These are phyloP conservation scores for Filobasidium uniguttulatum DNA, from an alignment of 1,284 basidiomycete species.

Conservation along the genomic window DNA sequence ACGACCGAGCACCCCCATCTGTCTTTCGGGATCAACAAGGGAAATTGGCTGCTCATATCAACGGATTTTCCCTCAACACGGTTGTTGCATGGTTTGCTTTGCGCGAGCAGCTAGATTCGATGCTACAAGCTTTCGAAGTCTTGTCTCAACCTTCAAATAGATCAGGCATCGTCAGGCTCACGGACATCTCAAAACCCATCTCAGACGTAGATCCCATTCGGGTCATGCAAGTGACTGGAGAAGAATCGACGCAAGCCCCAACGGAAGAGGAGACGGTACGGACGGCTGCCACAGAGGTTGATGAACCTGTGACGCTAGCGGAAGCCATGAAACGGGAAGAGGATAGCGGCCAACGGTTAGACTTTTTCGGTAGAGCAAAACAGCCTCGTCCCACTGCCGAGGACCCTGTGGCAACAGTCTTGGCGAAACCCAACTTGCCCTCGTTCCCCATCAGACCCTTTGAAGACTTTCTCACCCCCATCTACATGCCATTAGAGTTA, in stretches of 20 bases:
- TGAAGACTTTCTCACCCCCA: slow-evolving; percentile 4
- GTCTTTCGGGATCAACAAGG: background rate
- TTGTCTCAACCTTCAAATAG: slow-evolving; percentile 1
- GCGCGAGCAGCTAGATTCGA: slow-evolving; percentile 6
- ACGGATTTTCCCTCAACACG: slow-evolving; percentile 8
- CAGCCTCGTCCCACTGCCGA: background rate
- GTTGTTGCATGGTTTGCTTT: slow-evolving; percentile 1
- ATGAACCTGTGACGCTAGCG: slow-evolving; percentile 9
- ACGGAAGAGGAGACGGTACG: background rate
- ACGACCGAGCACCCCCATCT: background rate
- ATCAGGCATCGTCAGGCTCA: too few relatives aligned
- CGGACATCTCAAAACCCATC: too few relatives aligned
- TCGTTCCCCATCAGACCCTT: slow-evolving; percentile 3
- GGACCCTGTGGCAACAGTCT: background rate
- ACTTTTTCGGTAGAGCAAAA: slow-evolving; percentile 10
- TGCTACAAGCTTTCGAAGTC: slow-evolving; percentile 12
- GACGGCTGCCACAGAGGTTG: slow-evolving; percentile 3
- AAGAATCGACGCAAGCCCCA: background rate
- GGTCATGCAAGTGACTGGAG: too few relatives aligned
- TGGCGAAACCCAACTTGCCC: slow-evolving; percentile 1
- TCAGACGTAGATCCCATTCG: too few relatives aligned
- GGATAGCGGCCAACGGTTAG: slow-evolving; percentile 3
- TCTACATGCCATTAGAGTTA: background rate
- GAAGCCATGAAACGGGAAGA: slow-evolving; percentile 11
- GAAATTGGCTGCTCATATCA: background rate